Evolutionary conservation across 805 yeast species (phyloP), one percentile per base, ranked within the genome.

Genomic region (Candida sithepensis): DNA sequence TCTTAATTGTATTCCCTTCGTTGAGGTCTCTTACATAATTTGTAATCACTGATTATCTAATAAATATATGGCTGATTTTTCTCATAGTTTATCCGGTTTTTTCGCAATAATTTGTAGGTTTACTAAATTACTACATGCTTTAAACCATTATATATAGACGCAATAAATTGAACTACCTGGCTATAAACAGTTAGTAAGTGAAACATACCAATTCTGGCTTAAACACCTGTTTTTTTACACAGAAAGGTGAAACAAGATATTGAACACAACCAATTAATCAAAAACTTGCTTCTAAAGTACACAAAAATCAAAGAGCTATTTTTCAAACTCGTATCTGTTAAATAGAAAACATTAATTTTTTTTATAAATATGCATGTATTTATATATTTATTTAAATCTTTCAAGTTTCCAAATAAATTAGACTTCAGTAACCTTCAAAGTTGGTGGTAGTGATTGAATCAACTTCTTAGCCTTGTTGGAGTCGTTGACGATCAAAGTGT

Each of bases 391-490:
- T 22, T 39, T 9, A 8, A 39, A 22, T 39, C 3, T 21, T 37
- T 20, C 24, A 36, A 20, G 20, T 20, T 13, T 22, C 22, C 22
- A 39, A 39, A 19, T 39, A 21, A 21, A 45, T 63, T 64, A 63
- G 60, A 63, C 53, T 51, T 63, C 59, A 42, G 73, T 81, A 71
- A 85, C 84, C 72, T 82, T 80, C 75, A 87, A 81, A 67, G 87
- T 81, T 73, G 99, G 96, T 74, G 98, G 97, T 69, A 94, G 82
- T 69, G 98, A 87, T 81, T 91, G 97, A 71, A 88, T 84, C 78
- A 94, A 83, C 82, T 94, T 94, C 85, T 88, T 84, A 68, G 98
- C 98, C 84, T 90, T 91, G 74, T 88, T 85, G 69, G 89, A 86
- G 75, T 94, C 98, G 79, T 86, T 82, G 69, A 94, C 92, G 64